Percentiles rank a stretch among this genome's conserved stretches.
phyloP scores from a whole-genome alignment of 768 basidiomycete species.

The Rhodotorula diobovata region DNA sequence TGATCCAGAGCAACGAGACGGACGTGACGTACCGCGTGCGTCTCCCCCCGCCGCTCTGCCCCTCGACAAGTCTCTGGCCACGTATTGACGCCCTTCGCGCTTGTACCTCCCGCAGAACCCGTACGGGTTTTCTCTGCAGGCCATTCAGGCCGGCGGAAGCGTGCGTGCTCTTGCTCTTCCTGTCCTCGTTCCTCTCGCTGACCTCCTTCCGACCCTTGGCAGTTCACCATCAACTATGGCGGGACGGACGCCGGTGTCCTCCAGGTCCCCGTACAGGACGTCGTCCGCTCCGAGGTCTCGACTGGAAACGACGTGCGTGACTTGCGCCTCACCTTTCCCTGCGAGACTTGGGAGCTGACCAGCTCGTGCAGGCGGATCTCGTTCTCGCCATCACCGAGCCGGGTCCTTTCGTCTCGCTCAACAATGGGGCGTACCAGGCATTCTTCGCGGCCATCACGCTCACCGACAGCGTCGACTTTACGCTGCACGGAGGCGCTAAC shows the following conservation, averaged over 20 bases:
- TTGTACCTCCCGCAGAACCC: constrained; percentile 66
- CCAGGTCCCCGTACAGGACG: constrained; percentile 36
- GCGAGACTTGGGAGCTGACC: neutral
- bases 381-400: constrained; percentile 57
- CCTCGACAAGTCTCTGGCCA: neutral
- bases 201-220: too few relatives aligned
- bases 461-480: constrained; percentile 51
- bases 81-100: constrained; percentile 23
- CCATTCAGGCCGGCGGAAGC: constrained; percentile 55
- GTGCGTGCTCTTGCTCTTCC: constrained; percentile 48
- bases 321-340: neutral
- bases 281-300: constrained; percentile 61
- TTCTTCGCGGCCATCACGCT: constrained; percentile 63
- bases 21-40: constrained; percentile 27
- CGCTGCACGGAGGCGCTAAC: constrained; percentile 47
- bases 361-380: constrained; percentile 55
- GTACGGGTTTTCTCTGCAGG: constrained; percentile 69
- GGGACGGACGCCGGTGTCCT: constrained; percentile 13
- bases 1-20: constrained; percentile 28
- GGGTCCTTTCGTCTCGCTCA: constrained; percentile 56
- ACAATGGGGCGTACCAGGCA: constrained; percentile 56
- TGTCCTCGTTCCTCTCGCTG: constrained; percentile 47
- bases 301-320: constrained; percentile 51
- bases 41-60: constrained; percentile 46
- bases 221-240: constrained; percentile 25